A percentile compares a stretch with the other conserved stretches of the same genome.
phyloP scores from a whole-genome alignment of 2,329 filamentous ascomycete species.

The Pseudocercospora eumusae region DNA sequence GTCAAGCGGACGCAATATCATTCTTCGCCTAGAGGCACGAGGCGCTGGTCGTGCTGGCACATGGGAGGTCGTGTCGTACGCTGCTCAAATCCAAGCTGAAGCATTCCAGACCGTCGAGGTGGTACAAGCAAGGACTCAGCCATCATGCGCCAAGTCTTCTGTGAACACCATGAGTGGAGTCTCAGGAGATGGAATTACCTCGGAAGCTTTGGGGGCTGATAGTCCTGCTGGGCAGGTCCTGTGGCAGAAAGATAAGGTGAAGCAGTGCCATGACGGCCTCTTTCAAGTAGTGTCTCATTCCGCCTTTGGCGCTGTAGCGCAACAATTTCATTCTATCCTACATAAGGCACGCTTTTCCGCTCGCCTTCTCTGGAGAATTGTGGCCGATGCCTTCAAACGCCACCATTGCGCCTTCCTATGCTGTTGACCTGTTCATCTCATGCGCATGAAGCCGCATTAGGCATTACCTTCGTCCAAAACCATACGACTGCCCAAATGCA shows the following conservation, averaged over 20 bases:
- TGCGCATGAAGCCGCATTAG: not conserved
- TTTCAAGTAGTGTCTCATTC: not conserved
- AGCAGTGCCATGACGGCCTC: not conserved
- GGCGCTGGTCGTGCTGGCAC: not conserved
- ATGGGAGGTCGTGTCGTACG: too few species aligned
- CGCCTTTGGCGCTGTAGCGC: not conserved
- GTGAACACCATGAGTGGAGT: not conserved
- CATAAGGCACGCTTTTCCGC: not conserved
- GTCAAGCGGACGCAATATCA: not conserved
- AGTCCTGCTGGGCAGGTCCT: not conserved
- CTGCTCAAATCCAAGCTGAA: too few species aligned
- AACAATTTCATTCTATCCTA: not conserved
- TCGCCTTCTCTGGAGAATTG: not conserved
- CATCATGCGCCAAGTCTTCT: too few species aligned
- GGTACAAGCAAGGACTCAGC: too few species aligned
- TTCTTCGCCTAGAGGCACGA: not conserved
- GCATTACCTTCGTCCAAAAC: constrained; percentile 62
- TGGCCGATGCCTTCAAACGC: not conserved
- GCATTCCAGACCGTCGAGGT: too few species aligned
- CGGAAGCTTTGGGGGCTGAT: not conserved
- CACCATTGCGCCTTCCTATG: not conserved
- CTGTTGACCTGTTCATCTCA: not conserved
- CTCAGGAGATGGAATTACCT: not conserved
- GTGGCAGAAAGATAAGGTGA: not conserved
- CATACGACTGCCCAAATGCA: constrained; percentile 85